These are phyloP conservation scores for Colletotrichum brevisporum DNA, from an alignment of 2,329 filamentous ascomycete species.

Conservation along the genomic window DNA sequence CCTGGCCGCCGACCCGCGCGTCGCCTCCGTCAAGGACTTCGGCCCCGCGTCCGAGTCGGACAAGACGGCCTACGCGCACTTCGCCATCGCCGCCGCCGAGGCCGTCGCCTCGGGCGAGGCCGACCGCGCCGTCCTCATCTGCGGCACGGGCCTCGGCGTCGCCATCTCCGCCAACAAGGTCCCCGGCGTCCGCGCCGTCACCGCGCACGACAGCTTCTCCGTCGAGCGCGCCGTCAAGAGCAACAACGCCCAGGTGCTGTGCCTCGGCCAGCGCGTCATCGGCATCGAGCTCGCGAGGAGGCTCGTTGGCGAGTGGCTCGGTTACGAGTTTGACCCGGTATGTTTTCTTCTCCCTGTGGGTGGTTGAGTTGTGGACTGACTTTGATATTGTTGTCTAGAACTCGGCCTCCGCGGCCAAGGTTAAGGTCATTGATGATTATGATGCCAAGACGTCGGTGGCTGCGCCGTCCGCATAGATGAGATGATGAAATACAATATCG, in stretches of 20 bases:
- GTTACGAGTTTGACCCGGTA: conserved; percentile 81
- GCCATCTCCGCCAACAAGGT: conserved; percentile 91
- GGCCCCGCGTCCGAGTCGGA: conserved; percentile 76
- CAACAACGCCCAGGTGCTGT: conserved; percentile 90
- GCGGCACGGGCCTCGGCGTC: conserved; percentile 87
- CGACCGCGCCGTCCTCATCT: conserved; percentile 86
- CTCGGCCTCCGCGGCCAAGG: conserved; percentile 64
- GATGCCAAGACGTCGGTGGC: conserved; percentile 23
- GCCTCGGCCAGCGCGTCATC: conserved; percentile 88
- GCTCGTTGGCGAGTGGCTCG: conserved; percentile 84
- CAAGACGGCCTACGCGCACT: conserved; percentile 86
- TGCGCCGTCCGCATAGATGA: neutral
- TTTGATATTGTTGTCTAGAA: neutral
- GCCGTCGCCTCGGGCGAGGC: conserved; percentile 73
- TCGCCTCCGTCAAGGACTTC: conserved; percentile 79
- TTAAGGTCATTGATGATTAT: conserved; percentile 45
- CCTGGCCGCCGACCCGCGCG: conserved; percentile 76
- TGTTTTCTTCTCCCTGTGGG: conserved; percentile 52
- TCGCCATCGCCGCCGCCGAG: conserved; percentile 79
- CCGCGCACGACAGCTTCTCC: conserved; percentile 87
- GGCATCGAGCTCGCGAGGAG: conserved; percentile 84
- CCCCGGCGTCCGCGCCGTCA: conserved; percentile 85
- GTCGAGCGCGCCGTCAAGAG: conserved; percentile 87
- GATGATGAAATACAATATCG: neutral
- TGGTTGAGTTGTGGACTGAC: too few relatives aligned